Evolutionary conservation across 129 eudicot genomes (phyloP), one percentile per base, ranked within the genome.

Genomic region (Helianthus tuberosus): DNA sequence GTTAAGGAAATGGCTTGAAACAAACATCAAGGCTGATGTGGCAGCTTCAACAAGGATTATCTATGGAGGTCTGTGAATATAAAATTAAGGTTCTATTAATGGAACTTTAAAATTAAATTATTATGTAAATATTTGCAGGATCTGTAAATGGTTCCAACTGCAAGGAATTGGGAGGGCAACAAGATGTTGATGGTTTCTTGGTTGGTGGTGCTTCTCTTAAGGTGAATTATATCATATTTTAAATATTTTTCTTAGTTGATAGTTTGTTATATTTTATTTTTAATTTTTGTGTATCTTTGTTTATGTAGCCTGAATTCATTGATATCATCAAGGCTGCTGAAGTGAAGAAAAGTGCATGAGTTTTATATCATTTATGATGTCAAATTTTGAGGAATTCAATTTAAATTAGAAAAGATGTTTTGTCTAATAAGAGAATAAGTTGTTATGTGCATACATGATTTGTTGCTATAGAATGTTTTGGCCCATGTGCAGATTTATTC

Each of bases 151-250:
- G 86, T 47, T 87, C 77, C 64, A 88, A 88, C 80, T 83, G 95
- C 87, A 81, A 83, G 69, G 95, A 89, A 73, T 69, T 89, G 83
- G 95, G 88, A 23, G 83, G 79, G 58, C 81, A 83, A 68, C 79
- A 87, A 48, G 96, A 89, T 60, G 81, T 86, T 7, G 91, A 89
- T 74, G 96, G 96, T 43, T 89, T 89, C 75, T 77, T 89, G 75
- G 96, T 89, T 66, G 89, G 95, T 17, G 95, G 95, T 29, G 90
- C 95, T 44, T 85, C 88, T 25, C 81, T 88, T 11, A 88, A 89
- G 96, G 89, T 86, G 48, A 11, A 38, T 27, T 14, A 35, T 6
- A 17, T 50, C 8, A 11, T 50, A 49, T 4, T 72, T 17, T 41
- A 10, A 1, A 25, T 14, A 32, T 32, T 1, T 14, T 16, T 39